phyloP scores from a whole-genome alignment of 2,329 filamentous ascomycete genomes.

The Stromatinia cepivora region DNA sequence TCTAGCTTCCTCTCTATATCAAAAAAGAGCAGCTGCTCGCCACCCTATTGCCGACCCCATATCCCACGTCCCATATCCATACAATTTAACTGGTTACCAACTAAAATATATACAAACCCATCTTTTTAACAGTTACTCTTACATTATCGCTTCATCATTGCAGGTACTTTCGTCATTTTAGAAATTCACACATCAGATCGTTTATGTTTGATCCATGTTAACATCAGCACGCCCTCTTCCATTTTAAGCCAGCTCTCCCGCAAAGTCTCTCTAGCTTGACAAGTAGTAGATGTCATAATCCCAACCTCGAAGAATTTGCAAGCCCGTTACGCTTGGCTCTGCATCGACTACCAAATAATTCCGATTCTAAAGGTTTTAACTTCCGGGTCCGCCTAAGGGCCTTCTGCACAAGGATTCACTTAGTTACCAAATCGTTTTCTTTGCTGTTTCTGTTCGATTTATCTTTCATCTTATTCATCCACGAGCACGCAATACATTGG shows the following conservation, averaged over 20 bases:
- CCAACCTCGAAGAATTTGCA: constrained; percentile 15
- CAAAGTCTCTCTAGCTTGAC: not conserved
- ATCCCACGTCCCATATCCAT: not conserved
- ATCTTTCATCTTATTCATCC: constrained; percentile 22
- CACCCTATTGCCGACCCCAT: not conserved
- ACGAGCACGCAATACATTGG: constrained; percentile 24
- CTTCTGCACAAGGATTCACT: constrained; percentile 8
- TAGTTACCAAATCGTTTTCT: not conserved
- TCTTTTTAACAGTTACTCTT: not conserved
- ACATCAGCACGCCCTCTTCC: constrained; percentile 18
- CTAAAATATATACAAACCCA: not conserved
- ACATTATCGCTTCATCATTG: not conserved
- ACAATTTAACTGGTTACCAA: not conserved
- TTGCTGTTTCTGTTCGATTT: not conserved
- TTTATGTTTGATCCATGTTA: not conserved
- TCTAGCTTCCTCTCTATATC: not conserved
- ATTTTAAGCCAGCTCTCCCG: constrained; percentile 9
- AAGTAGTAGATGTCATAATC: constrained; percentile 3
- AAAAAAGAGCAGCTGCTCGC: not conserved
- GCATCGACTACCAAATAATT: not conserved
- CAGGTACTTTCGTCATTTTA: not conserved
- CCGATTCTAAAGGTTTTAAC: constrained; percentile 8
- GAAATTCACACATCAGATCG: not conserved
- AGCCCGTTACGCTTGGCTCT: constrained; percentile 1
- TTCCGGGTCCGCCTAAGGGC: not conserved